Conservation (phyloP, 495 filamentous ascomycete genomes). For the Xanthoparmelia taractica region DNA sequence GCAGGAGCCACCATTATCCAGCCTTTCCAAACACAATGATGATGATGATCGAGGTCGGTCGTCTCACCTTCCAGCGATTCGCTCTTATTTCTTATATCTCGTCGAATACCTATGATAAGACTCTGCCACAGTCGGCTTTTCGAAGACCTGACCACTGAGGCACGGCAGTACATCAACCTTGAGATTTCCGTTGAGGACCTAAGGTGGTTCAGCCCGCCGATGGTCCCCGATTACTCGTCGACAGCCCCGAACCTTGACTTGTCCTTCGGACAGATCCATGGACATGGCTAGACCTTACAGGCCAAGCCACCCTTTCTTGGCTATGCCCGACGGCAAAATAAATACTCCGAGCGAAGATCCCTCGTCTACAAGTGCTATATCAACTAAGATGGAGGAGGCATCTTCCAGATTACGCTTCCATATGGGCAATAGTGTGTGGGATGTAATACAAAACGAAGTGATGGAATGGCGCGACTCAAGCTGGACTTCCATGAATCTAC, state of each 20-base stretch:
- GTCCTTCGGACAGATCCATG: not conserved
- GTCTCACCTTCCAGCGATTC: not conserved
- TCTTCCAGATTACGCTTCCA: not conserved
- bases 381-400: not conserved
- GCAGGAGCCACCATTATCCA: not conserved
- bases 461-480: slow-evolving; percentile 10
- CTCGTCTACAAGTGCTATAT: not conserved
- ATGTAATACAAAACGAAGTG: slow-evolving; percentile 10
- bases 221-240: not conserved
- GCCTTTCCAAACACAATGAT: not conserved
- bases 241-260: not conserved
- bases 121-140: not conserved
- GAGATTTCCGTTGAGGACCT: not conserved
- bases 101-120: not conserved
- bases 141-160: not conserved
- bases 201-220: not conserved
- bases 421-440: slow-evolving; percentile 3
- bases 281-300: not conserved
- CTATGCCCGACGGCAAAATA: not conserved
- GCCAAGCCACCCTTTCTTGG: not conserved
- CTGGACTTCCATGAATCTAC: slow-evolving; percentile 9
- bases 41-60: not conserved
- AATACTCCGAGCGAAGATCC: not conserved
- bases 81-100: not conserved
- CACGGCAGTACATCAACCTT: not conserved